Evolutionary conservation across 2,329 filamentous ascomycete genomes (phyloP).

Genomic region (Phyllosticta citribraziliensis): DNA sequence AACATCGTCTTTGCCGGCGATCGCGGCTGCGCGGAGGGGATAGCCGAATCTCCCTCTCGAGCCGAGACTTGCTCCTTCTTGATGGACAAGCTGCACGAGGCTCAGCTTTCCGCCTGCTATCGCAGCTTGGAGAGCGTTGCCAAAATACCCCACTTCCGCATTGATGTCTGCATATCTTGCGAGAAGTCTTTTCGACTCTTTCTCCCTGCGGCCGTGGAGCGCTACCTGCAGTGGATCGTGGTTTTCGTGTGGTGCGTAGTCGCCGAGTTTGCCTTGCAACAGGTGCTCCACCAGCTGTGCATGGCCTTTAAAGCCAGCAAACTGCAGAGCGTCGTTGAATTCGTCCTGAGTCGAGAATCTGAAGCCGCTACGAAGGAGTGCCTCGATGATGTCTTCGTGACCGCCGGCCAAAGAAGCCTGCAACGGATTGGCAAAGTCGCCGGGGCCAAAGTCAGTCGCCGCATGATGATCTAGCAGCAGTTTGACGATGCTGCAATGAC

Average conservation of each 20-base stretch:
- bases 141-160: neutral
- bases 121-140: conserved; percentile 5
- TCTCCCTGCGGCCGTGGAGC: neutral
- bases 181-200: neutral
- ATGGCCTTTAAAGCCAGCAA: neutral
- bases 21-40: neutral
- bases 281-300: neutral
- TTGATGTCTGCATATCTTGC: neutral
- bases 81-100: neutral
- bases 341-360: neutral
- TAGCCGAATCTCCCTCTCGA: neutral
- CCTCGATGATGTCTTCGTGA: neutral
- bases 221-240: neutral
- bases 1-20: neutral
- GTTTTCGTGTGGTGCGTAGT: neutral
- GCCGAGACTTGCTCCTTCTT: neutral
- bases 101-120: conserved; percentile 4
- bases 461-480: neutral
- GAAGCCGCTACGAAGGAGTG: neutral
- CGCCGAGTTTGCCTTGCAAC: neutral
- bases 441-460: neutral
- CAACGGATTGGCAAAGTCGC: neutral
- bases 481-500: neutral
- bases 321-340: neutral
- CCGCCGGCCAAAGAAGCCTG: neutral